Conservation (phyloP, 805 yeast genomes). For the Lachancea sp. region DNA sequence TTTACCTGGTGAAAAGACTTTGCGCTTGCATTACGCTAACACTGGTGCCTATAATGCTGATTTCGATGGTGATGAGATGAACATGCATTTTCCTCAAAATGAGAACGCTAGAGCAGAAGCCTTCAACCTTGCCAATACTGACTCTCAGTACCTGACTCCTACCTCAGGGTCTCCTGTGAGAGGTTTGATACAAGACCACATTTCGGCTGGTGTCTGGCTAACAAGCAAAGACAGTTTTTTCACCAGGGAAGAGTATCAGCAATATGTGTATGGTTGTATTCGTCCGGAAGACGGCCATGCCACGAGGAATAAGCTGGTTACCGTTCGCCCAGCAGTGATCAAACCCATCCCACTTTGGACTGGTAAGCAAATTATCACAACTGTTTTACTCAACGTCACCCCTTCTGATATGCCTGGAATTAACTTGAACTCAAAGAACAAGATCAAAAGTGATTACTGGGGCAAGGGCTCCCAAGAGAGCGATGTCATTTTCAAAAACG, state of each 20-base stretch:
- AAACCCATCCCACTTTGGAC: slow-evolving; percentile 95
- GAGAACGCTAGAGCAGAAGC: slow-evolving; percentile 98
- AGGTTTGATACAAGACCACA: slow-evolving; percentile 98
- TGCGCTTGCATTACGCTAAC: slow-evolving; percentile 95
- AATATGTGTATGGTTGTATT: slow-evolving; percentile 85
- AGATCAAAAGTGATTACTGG: slow-evolving; percentile 94
- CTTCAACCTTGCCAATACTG: slow-evolving; percentile 88
- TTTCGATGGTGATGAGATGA: slow-evolving; percentile 99
- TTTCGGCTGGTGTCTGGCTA: slow-evolving; percentile 98
- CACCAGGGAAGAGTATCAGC: slow-evolving; percentile 88
- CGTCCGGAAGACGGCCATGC: slow-evolving; percentile 98
- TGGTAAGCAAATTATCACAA: slow-evolving; percentile 93
- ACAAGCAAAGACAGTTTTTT: slow-evolving; percentile 89
- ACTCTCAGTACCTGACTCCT: slow-evolving; percentile 95
- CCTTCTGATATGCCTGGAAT: slow-evolving; percentile 88
- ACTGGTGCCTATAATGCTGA: slow-evolving; percentile 99
- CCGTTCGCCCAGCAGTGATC: slow-evolving; percentile 82
- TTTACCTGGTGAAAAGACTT: slow-evolving; percentile 93
- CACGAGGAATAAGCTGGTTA: slow-evolving; percentile 55
- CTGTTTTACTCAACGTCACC: slow-evolving; percentile 81
- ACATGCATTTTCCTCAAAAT: slow-evolving; percentile 98
- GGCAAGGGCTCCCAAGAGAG: slow-evolving; percentile 78
- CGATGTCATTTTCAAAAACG: slow-evolving; percentile 76
- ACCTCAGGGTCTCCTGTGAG: slow-evolving; percentile 97
- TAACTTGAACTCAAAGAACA: slow-evolving; percentile 75